phyloP scores from a whole-genome alignment of 108 stramenopile species.

The Conticribra guillardii region DNA sequence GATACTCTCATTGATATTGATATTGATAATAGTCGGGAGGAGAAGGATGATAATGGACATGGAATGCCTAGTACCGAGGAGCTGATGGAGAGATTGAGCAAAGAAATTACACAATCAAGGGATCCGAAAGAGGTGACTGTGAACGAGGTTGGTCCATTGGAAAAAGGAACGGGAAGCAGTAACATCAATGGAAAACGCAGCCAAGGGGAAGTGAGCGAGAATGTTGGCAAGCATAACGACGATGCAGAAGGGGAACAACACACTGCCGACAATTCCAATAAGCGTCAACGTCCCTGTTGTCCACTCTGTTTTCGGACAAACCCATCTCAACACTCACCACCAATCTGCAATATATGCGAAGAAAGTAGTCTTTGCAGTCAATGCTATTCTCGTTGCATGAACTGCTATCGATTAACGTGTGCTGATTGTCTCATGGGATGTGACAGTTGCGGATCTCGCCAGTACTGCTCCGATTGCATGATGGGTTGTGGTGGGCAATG shows the following conservation, averaged over 20 bases:
- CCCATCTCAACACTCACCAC: not conserved
- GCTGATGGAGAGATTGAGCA: conserved; percentile 20
- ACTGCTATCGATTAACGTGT: conserved; percentile 24
- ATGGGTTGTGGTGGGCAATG: not conserved
- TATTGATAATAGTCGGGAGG: not conserved
- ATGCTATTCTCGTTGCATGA: conserved; percentile 16
- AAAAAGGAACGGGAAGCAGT: no score
- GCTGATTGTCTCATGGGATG: conserved; percentile 38
- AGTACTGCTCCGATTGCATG: conserved; percentile 38
- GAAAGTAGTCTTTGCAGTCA: conserved; percentile 16
- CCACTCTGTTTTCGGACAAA: conserved; percentile 9
- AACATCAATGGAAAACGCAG: conserved; percentile 3
- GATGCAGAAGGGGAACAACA: no score
- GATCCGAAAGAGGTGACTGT: not conserved
- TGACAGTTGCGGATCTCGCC: conserved; percentile 14
- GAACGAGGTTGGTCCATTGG: not conserved
- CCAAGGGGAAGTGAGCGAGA: not conserved
- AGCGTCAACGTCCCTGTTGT: conserved; percentile 2
- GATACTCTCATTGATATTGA: not conserved
- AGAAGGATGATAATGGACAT: not conserved
- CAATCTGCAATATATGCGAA: conserved; percentile 31
- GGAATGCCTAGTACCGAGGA: not conserved
- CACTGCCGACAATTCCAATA: no score
- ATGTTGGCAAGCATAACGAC: not conserved
- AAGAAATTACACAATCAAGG: conserved; percentile 6